Percentiles rank a stretch among this genome's conserved stretches.
Evolutionary conservation across 768 basidiomycete species (phyloP).

Genomic region (Tremella yokohamensis): DNA sequence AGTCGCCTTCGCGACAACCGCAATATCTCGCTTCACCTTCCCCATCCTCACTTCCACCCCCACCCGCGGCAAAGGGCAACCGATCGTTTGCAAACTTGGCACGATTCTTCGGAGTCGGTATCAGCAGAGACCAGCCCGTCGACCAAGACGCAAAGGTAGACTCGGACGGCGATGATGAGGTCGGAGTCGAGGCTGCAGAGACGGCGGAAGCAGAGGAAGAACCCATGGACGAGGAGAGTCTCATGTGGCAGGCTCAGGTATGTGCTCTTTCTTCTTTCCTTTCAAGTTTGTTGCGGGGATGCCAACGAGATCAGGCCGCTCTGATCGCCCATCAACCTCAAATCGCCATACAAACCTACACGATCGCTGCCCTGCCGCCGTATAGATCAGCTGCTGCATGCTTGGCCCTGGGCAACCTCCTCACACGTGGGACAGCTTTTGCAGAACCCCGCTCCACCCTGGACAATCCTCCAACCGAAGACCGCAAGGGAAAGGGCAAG

Average conservation of each 20-base stretch:
- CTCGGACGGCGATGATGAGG: conserved; percentile 1
- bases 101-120: background rate
- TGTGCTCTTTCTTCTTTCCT: background rate
- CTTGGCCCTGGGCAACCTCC: conserved; percentile 36
- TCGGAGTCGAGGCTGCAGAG: background rate
- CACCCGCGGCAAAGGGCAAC: background rate
- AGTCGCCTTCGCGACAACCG: no score
- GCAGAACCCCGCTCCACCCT: conserved; percentile 10
- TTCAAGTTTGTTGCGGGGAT: background rate
- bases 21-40: no score
- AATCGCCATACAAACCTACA: conserved; percentile 32
- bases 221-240: conserved; percentile 1
- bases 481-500: conserved; percentile 14
- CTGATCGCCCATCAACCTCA: conserved; percentile 36
- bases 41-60: background rate
- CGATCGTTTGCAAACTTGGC: conserved; percentile 4
- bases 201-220: conserved; percentile 2
- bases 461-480: background rate
- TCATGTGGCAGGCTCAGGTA: conserved; percentile 6
- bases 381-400: conserved; percentile 34
- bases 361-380: conserved; percentile 37
- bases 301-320: conserved; percentile 26
- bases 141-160: no score
- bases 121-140: background rate
- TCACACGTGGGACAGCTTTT: conserved; percentile 31